Conservation (phyloP, 2,329 filamentous ascomycete genomes). For the Apiospora koreana region DNA sequence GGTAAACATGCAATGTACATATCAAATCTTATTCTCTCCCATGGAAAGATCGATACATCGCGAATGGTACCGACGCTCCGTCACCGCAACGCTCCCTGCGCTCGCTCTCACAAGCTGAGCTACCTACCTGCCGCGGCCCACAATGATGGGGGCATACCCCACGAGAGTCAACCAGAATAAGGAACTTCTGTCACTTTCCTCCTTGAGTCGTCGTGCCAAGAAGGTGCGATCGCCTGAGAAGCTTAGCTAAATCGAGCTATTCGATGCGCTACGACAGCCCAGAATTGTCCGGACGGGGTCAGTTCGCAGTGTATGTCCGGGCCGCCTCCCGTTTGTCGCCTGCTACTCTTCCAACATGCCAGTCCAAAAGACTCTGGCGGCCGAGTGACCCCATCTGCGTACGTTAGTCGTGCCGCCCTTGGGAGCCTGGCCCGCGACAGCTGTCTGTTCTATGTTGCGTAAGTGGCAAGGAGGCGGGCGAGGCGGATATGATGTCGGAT, state of each 20-base stretch:
- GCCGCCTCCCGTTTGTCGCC: neutral
- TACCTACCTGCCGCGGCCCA: neutral
- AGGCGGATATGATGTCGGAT: conserved; percentile 18
- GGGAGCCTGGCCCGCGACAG: neutral
- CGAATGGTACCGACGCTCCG: conserved; percentile 6
- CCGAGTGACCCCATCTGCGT: neutral
- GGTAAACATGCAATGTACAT: neutral
- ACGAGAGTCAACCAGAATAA: neutral
- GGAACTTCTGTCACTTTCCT: neutral
- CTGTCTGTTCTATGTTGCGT: neutral
- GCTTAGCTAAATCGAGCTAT: neutral
- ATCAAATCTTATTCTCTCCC: neutral
- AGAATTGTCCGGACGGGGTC: neutral
- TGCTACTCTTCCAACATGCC: neutral
- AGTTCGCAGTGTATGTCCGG: neutral
- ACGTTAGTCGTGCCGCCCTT: neutral
- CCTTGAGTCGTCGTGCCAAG: neutral
- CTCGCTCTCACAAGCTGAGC: neutral
- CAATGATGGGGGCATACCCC: neutral
- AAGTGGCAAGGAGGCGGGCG: conserved; percentile 13
- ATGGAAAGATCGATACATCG: neutral
- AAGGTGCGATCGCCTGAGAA: neutral
- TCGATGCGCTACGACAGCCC: neutral
- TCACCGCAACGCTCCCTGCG: neutral
- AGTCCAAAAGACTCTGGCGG: neutral